Evolutionary conservation across 78 protist species (phyloP).

Genomic region (Monocercomonoides exilis): DNA sequence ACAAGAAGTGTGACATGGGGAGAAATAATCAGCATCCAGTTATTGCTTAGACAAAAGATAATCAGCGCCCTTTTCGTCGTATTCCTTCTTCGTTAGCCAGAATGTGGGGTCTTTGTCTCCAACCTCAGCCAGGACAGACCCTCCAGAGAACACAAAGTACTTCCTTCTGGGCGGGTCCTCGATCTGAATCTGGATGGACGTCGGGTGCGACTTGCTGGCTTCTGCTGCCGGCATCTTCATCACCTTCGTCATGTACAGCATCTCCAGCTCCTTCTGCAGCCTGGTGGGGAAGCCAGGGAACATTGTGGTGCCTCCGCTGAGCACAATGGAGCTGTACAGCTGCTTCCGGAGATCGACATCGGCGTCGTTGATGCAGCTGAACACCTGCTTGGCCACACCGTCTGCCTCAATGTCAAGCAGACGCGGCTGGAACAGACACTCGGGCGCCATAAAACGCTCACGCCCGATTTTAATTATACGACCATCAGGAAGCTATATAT

Average conservation of each 20-base stretch:
- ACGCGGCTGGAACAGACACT: constrained; percentile 91
- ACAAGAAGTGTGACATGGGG: too few relatives aligned
- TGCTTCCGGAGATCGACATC: constrained; percentile 79
- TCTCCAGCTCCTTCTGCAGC: constrained; percentile 80
- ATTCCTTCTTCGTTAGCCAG: constrained; percentile 81
- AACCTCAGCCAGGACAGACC: constrained; percentile 94
- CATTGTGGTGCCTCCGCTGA: constrained; percentile 66
- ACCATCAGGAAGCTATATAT: constrained; percentile 93
- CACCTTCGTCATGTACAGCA: constrained; percentile 65
- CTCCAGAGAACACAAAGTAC: constrained; percentile 98
- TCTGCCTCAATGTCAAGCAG: constrained; percentile 79
- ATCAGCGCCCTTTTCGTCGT: constrained; percentile 64
- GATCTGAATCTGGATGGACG: constrained; percentile 43
- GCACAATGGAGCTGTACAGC: constrained; percentile 93
- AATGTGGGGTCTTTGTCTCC: constrained; percentile 63
- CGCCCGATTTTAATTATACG: constrained; percentile 71
- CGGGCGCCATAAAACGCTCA: constrained; percentile 96
- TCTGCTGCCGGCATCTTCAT: too few relatives aligned
- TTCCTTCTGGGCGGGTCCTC: constrained; percentile 97
- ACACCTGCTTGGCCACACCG: constrained; percentile 80
- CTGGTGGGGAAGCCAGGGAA: constrained; percentile 81
- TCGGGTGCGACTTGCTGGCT: background rate
- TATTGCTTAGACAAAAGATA: too few relatives aligned
- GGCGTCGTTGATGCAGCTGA: constrained; percentile 76
- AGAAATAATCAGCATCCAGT: too few relatives aligned